Percentiles rank a stretch among this genome's conserved stretches.
Conservation (phyloP, 768 basidiomycete species). For the Panus rudis region DNA sequence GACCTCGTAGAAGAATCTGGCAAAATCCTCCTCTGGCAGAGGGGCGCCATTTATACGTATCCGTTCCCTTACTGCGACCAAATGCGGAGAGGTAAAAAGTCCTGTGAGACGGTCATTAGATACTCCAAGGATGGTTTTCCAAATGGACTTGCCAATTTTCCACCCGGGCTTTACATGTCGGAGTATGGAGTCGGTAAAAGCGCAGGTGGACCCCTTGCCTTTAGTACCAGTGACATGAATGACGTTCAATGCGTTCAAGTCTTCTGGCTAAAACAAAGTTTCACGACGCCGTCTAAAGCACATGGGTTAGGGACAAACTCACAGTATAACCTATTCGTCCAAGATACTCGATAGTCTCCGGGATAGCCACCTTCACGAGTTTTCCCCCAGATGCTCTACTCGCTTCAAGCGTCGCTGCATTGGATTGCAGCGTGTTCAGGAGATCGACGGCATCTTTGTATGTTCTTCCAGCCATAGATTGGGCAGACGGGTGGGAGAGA, state of each 20-base stretch:
- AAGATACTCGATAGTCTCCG: conserved; percentile 89
- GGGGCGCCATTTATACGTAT: conserved; percentile 91
- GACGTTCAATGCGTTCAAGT: conserved; percentile 85
- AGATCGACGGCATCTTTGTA: conserved; percentile 69
- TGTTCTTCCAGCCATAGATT: conserved; percentile 53
- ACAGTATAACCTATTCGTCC: conserved; percentile 82
- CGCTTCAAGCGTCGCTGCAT: conserved; percentile 87
- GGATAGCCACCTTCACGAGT: conserved; percentile 56
- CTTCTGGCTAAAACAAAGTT: conserved; percentile 48
- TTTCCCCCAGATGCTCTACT: conserved; percentile 66
- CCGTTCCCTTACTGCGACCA: conserved; percentile 91
- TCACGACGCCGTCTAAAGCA: conserved; percentile 8
- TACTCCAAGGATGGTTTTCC: background rate
- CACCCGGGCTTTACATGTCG: conserved; percentile 65
- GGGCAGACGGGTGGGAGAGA: too few species aligned
- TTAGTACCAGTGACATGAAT: conserved; percentile 98
- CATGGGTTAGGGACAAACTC: conserved; percentile 20
- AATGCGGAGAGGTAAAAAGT: conserved; percentile 93
- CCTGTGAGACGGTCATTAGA: conserved; percentile 39
- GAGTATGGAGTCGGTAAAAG: conserved; percentile 84
- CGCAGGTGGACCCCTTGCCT: conserved; percentile 96
- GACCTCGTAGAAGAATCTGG: conserved; percentile 91
- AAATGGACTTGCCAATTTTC: conserved; percentile 61
- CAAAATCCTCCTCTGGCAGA: conserved; percentile 80
- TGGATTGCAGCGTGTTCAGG: conserved; percentile 82